phyloP scores from a whole-genome alignment of 805 yeast genomes.

The Komagataella populi region DNA sequence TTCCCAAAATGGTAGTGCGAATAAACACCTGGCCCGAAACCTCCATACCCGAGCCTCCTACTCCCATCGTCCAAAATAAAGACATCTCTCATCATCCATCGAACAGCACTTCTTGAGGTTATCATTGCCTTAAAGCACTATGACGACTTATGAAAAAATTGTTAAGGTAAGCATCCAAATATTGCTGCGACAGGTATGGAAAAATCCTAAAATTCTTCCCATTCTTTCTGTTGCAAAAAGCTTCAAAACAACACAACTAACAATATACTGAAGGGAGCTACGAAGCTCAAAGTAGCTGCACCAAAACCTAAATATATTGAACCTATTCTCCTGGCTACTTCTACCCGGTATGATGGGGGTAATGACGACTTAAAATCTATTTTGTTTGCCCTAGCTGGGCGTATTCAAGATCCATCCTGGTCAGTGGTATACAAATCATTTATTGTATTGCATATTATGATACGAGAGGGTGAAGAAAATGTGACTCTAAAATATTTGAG shows the following conservation, averaged over 20 bases:
- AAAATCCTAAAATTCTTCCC: neutral
- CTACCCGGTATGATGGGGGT: slow-evolving; percentile 23
- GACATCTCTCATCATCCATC: neutral
- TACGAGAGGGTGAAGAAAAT: slow-evolving; percentile 79
- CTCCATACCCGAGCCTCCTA: neutral
- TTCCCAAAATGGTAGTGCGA: neutral
- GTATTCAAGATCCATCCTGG: slow-evolving; percentile 80
- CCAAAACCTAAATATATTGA: slow-evolving; percentile 94
- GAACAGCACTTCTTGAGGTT: neutral
- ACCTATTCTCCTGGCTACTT: slow-evolving; percentile 70
- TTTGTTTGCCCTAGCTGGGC: slow-evolving; percentile 43
- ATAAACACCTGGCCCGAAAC: neutral
- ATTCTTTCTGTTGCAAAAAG: neutral
- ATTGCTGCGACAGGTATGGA: slow-evolving; percentile 9
- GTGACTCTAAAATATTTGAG: slow-evolving; percentile 59
- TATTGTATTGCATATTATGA: slow-evolving; percentile 78
- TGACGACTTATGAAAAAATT: slow-evolving; percentile 60
- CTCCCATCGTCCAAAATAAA: neutral
- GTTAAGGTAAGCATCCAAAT: slow-evolving; percentile 35
- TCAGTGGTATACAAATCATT: slow-evolving; percentile 79
- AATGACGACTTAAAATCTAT: slow-evolving; percentile 50
- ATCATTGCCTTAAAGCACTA: slow-evolving; percentile 6
- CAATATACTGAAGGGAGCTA: slow-evolving; percentile 36
- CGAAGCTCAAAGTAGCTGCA: slow-evolving; percentile 77
- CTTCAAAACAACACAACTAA: slow-evolving; percentile 1